These are phyloP conservation scores for Coprinopsis strossmayeri DNA, from an alignment of 768 basidiomycete species.

Conservation along the genomic window DNA sequence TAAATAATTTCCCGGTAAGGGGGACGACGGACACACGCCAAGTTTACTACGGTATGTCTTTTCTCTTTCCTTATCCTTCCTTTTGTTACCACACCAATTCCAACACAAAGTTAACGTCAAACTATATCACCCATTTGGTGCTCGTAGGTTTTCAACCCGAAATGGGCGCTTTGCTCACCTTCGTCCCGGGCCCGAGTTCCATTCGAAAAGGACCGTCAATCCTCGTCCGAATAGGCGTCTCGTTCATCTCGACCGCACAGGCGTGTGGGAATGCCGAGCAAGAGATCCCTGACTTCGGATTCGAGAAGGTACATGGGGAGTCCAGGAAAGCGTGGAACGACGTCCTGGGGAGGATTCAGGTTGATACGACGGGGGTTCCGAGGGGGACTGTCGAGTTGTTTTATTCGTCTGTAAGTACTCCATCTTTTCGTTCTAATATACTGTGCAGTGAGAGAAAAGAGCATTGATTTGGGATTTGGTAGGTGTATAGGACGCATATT, in stretches of 20 bases:
- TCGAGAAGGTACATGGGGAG: slow-evolving; percentile 38
- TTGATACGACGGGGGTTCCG: slow-evolving; percentile 41
- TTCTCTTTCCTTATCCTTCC: background rate
- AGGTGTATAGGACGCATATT: slow-evolving; percentile 58
- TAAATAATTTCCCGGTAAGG: slow-evolving; percentile 40
- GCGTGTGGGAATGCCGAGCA: slow-evolving; percentile 56
- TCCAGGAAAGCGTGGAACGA: slow-evolving; percentile 51
- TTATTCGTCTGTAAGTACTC: slow-evolving; percentile 53
- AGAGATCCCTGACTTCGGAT: slow-evolving; percentile 55
- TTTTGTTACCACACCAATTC: background rate
- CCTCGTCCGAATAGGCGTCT: slow-evolving; percentile 58
- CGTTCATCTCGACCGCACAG: slow-evolving; percentile 53
- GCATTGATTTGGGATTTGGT: too few relatives aligned
- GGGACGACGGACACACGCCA: slow-evolving; percentile 40
- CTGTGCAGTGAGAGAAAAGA: background rate
- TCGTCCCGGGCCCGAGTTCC: slow-evolving; percentile 32
- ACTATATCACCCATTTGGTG: background rate
- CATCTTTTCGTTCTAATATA: too few relatives aligned
- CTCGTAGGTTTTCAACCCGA: slow-evolving; percentile 39
- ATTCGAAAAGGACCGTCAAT: too few relatives aligned
- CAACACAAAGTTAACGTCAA: too few relatives aligned
- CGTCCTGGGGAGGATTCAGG: slow-evolving; percentile 45
- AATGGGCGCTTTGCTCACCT: slow-evolving; percentile 48
- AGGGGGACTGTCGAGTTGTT: slow-evolving; percentile 46
- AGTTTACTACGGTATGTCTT: slow-evolving; percentile 38